Percentiles rank a stretch among this genome's conserved stretches.
phyloP scores from a whole-genome alignment of 2,329 filamentous ascomycete genomes.

The Microsporum audouinii region DNA sequence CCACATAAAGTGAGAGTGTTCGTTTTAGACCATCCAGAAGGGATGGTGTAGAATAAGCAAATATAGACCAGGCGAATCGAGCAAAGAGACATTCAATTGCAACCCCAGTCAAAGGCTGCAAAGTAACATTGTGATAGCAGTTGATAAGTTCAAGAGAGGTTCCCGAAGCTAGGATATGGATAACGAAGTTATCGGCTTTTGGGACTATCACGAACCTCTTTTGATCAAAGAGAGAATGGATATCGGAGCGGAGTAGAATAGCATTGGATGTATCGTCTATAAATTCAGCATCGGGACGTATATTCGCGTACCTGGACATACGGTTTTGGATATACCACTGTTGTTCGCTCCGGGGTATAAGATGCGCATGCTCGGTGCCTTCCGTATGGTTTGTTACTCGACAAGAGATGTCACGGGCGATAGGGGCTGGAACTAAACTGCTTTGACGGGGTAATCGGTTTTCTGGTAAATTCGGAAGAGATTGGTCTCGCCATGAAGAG shows the following conservation, averaged over 20 bases:
- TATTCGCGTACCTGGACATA: not conserved
- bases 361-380: not conserved
- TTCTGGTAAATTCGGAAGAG: not conserved
- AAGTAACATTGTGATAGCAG: slow-evolving; percentile 1
- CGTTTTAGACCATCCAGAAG: not conserved
- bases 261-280: not conserved
- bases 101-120: not conserved
- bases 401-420: not conserved
- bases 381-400: not conserved
- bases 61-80: slow-evolving; percentile 1
- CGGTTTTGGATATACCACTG: not conserved
- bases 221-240: slow-evolving; percentile 1
- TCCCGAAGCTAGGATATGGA: not conserved
- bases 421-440: not conserved
- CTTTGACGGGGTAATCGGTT: not conserved
- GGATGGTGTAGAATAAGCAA: not conserved
- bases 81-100: slow-evolving; percentile 3
- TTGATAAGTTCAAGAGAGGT: not conserved
- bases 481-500: not conserved
- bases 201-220: not conserved
- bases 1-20: not conserved
- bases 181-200: not conserved
- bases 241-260: slow-evolving; percentile 1
- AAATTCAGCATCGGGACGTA: not conserved
- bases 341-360: not conserved